A percentile compares a stretch with the other conserved stretches of the same genome.
Evolutionary conservation across 2,329 filamentous ascomycete genomes (phyloP).

Genomic region (Didymellaceae sp.): DNA sequence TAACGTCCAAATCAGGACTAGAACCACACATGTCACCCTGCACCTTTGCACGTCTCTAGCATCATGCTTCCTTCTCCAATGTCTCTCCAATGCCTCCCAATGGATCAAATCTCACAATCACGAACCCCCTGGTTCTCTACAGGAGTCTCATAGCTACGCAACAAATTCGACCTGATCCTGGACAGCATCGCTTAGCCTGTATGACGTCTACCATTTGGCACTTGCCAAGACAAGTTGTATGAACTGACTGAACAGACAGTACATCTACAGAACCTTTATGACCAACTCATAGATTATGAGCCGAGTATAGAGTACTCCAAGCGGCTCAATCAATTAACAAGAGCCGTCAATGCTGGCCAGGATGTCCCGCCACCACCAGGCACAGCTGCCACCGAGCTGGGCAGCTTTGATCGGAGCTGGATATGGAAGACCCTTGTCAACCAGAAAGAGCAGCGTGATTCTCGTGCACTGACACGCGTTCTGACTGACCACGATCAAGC

Average conservation of each 20-base stretch:
- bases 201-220: slow-evolving; percentile 44
- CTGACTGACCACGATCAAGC: slow-evolving; percentile 75
- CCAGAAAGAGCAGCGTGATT: slow-evolving; percentile 59
- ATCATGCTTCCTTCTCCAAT: slow-evolving; percentile 12
- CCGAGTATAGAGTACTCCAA: slow-evolving; percentile 73
- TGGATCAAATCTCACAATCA: slow-evolving; percentile 55
- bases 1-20: slow-evolving; percentile 35
- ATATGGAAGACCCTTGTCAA: slow-evolving; percentile 64
- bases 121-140: slow-evolving; percentile 79
- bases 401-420: slow-evolving; percentile 44
- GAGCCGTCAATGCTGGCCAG: slow-evolving; percentile 45
- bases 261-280: slow-evolving; percentile 78
- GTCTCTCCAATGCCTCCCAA: slow-evolving; percentile 39
- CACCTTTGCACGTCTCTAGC: slow-evolving; percentile 23
- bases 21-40: slow-evolving; percentile 2
- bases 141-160: slow-evolving; percentile 72
- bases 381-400: slow-evolving; percentile 18
- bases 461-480: slow-evolving; percentile 70
- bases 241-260: slow-evolving; percentile 53
- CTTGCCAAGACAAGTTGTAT: slow-evolving; percentile 23
- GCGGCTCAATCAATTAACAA: slow-evolving; percentile 66
- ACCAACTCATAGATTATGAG: slow-evolving; percentile 77
- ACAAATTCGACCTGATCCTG: slow-evolving; percentile 70
- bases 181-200: slow-evolving; percentile 69
- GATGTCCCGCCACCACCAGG: slow-evolving; percentile 44